These are phyloP conservation scores for Coffea canephora DNA, from an alignment of 257 asterid genomes.

Conservation along the genomic window DNA sequence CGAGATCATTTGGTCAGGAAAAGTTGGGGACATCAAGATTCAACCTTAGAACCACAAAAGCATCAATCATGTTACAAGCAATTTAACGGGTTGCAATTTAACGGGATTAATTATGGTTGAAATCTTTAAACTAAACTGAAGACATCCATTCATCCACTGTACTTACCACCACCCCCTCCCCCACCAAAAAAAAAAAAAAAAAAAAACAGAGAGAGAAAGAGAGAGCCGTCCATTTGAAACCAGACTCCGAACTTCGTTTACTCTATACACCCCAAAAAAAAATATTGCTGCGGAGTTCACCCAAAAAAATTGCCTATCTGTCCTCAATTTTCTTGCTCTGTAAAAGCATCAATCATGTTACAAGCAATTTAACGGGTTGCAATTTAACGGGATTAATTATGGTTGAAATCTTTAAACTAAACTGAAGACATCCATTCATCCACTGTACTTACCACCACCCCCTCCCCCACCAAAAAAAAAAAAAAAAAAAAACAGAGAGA, in stretches of 20 bases:
- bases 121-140: no score
- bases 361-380: background rate
- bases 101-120: background rate
- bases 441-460: no score
- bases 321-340: background rate
- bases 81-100: background rate
- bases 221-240: background rate
- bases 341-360: background rate
- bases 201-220: background rate
- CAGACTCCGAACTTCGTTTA: slow-evolving; percentile 1
- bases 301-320: slow-evolving; percentile 41
- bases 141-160: background rate
- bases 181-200: no score
- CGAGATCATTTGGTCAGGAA: slow-evolving; percentile 19
- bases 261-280: slow-evolving; percentile 20
- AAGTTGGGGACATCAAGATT: slow-evolving; percentile 13
- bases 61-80: slow-evolving; percentile 1
- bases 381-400: background rate
- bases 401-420: background rate
- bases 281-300: slow-evolving; percentile 8
- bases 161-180: no score
- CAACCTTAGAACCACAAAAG: background rate
- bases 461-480: no score
- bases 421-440: background rate
- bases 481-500: no score